Conservation (phyloP, 2,329 filamentous ascomycete genomes). For the Podosphaera aphanis region DNA sequence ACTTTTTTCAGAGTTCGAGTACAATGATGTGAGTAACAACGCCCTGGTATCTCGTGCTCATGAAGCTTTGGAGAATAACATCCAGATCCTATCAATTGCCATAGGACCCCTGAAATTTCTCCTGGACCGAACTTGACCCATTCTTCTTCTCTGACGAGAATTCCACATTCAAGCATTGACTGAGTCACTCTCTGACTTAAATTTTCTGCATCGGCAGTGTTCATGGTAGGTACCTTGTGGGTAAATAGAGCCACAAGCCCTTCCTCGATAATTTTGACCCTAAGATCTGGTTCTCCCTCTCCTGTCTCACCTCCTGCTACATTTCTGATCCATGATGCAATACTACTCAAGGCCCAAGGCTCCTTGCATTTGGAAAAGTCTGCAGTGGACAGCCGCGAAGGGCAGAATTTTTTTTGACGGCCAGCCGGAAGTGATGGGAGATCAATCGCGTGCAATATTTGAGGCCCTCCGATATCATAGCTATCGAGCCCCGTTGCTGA, state of each 20-base stretch:
- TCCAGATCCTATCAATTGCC: constrained; percentile 73
- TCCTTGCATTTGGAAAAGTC: constrained; percentile 73
- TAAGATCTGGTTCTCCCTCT: constrained; percentile 74
- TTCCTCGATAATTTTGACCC: constrained; percentile 63
- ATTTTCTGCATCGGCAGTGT: constrained; percentile 84
- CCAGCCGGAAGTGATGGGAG: constrained; percentile 62
- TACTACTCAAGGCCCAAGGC: constrained; percentile 81
- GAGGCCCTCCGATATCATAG: constrained; percentile 29
- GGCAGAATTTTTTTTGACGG: constrained; percentile 62
- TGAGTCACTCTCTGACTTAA: constrained; percentile 56
- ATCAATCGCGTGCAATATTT: constrained; percentile 44
- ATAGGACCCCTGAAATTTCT: constrained; percentile 68
- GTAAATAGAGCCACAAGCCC: constrained; percentile 77
- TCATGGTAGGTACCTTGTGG: constrained; percentile 92
- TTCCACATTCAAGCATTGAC: constrained; percentile 56
- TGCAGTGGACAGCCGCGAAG: constrained; percentile 53
- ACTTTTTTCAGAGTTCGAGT: constrained; percentile 88
- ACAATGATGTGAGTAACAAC: constrained; percentile 87
- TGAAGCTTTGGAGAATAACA: constrained; percentile 81
- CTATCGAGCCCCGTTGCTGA: constrained; percentile 29
- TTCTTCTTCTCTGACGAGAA: constrained; percentile 73
- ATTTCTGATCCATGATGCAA: constrained; percentile 65
- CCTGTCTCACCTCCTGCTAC: constrained; percentile 33
- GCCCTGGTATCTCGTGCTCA: constrained; percentile 33
- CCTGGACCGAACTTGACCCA: constrained; percentile 85